Conservation (phyloP, 2,329 filamentous ascomycete genomes). For the Apiospora malaysiana region DNA sequence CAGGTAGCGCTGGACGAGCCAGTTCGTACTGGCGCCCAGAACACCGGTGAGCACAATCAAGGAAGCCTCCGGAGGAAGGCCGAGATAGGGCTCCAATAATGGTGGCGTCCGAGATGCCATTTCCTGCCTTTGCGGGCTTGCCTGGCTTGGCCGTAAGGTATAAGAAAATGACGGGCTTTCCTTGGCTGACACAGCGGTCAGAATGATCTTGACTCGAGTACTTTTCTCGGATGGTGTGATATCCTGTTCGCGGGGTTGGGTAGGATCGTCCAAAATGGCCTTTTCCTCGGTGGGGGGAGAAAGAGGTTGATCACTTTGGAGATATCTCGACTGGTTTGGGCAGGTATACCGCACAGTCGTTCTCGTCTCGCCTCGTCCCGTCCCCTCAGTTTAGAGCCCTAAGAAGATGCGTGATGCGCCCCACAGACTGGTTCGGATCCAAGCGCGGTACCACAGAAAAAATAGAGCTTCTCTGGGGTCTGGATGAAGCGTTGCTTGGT, state of each 20-base stretch:
- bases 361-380: background rate
- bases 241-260: background rate
- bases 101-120: conserved; percentile 64
- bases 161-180: background rate
- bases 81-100: conserved; percentile 68
- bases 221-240: background rate
- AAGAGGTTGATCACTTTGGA: background rate
- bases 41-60: conserved; percentile 73
- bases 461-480: background rate
- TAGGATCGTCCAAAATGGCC: background rate
- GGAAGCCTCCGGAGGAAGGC: conserved; percentile 61
- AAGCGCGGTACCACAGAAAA: conserved; percentile 11
- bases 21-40: conserved; percentile 68
- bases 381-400: background rate
- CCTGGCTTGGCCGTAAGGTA: background rate
- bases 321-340: background rate
- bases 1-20: conserved; percentile 66
- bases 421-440: background rate
- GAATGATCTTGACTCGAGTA: conserved; percentile 4
- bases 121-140: background rate
- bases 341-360: conserved; percentile 2
- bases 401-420: conserved; percentile 15
- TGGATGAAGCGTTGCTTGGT: background rate
- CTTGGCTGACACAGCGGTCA: conserved; percentile 20
- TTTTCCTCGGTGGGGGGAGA: background rate